Conservation (phyloP, 805 yeast species). For the Starmerella apis region DNA sequence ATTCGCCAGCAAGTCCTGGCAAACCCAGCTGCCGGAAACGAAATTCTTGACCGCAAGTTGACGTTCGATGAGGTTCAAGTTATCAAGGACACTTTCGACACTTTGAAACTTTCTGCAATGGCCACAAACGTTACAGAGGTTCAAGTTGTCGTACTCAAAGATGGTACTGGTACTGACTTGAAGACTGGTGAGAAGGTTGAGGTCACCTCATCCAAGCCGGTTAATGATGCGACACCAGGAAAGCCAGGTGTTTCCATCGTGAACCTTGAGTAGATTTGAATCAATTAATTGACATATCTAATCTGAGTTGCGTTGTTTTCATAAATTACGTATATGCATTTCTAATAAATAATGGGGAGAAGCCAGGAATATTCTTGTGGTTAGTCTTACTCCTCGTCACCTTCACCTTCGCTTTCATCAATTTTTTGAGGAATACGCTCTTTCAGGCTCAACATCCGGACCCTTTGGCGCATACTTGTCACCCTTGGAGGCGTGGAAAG, state of each 20-base stretch:
- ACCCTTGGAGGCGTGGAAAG: slow-evolving; percentile 14
- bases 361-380: too few relatives aligned
- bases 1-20: slow-evolving; percentile 65
- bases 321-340: background rate
- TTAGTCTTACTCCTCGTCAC: background rate
- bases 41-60: slow-evolving; percentile 82
- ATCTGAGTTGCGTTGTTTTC: too few relatives aligned
- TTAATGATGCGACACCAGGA: slow-evolving; percentile 85
- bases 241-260: slow-evolving; percentile 74
- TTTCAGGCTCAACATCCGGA: slow-evolving; percentile 11
- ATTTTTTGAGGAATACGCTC: slow-evolving; percentile 18
- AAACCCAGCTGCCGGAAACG: slow-evolving; percentile 43
- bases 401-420: slow-evolving; percentile 18
- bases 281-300: too few relatives aligned
- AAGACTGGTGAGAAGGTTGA: slow-evolving; percentile 60
- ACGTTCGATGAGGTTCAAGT: slow-evolving; percentile 65
- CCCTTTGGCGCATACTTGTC: slow-evolving; percentile 13
- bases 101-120: slow-evolving; percentile 56
- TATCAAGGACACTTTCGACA: slow-evolving; percentile 45
- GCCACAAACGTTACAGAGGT: slow-evolving; percentile 45
- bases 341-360: background rate
- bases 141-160: slow-evolving; percentile 51
- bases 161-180: slow-evolving; percentile 62
- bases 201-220: slow-evolving; percentile 55
- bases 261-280: slow-evolving; percentile 40